These are phyloP conservation scores for Coemansia umbellata DNA, from an alignment of 192 early-diverging fungal genomes.

Conservation along the genomic window DNA sequence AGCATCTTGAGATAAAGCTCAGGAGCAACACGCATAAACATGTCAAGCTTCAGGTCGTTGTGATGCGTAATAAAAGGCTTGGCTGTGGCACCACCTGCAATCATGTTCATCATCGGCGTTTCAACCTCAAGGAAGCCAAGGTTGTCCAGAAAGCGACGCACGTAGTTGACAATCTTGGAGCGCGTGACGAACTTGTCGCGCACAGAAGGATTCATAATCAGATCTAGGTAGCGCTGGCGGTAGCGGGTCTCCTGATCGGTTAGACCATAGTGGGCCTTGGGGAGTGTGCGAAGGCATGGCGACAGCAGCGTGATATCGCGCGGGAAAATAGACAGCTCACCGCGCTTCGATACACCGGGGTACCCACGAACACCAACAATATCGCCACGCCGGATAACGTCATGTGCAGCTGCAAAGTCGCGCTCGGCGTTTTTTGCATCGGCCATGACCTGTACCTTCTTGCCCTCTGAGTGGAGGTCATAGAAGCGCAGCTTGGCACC, in stretches of 20 bases:
- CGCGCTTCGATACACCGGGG: conserved; percentile 89
- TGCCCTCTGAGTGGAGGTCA: conserved; percentile 89
- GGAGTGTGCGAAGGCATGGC: conserved; percentile 94
- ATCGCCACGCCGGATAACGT: conserved; percentile 86
- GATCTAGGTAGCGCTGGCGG: conserved; percentile 95
- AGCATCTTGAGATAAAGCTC: conserved; percentile 98
- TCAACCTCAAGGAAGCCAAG: conserved; percentile 98
- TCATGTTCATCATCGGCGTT: conserved; percentile 99
- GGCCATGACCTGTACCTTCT: conserved; percentile 95
- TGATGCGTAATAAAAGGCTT: conserved; percentile 99
- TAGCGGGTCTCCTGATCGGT: conserved; percentile 97
- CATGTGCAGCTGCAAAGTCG: conserved; percentile 77
- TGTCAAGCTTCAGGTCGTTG: conserved; percentile 97
- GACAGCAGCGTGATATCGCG: conserved; percentile 80
- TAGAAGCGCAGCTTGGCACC: conserved; percentile 93
- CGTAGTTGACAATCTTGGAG: conserved; percentile 92
- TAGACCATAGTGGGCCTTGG: conserved; percentile 92
- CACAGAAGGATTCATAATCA: conserved; percentile 97
- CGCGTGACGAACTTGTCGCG: conserved; percentile 92
- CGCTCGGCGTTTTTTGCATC: conserved; percentile 62
- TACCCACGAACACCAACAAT: conserved; percentile 90
- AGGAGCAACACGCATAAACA: conserved; percentile 98
- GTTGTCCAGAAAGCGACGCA: conserved; percentile 92
- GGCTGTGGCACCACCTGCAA: conserved; percentile 96
- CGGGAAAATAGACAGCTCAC: conserved; percentile 95